These are phyloP conservation scores for Aspergillus calidoustus DNA, from an alignment of 2,329 filamentous ascomycete species.

Conservation along the genomic window DNA sequence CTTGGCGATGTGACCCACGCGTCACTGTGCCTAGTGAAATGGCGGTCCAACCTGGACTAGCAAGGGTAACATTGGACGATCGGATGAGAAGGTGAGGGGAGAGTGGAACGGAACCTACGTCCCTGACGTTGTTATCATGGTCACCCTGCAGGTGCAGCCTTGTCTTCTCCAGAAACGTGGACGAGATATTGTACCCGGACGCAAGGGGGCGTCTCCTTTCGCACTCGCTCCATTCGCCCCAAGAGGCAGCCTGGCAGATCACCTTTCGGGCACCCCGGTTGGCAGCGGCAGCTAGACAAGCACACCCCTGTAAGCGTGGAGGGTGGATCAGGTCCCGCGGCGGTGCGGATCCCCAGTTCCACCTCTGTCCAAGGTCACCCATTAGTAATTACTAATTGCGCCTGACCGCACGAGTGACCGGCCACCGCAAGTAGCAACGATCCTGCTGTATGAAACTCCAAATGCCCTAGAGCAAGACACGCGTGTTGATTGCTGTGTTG, in stretches of 20 bases:
- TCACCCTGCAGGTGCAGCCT: constrained; percentile 18
- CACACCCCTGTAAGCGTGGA: neutral
- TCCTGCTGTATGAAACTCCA: neutral
- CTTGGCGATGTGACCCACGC: neutral
- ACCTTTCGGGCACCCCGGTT: constrained; percentile 17
- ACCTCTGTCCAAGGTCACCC: neutral
- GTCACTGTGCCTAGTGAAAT: neutral
- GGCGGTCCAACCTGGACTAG: constrained; percentile 8
- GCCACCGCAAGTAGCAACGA: neutral
- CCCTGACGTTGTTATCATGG: constrained; percentile 9
- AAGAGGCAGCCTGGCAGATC: constrained; percentile 3
- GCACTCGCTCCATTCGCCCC: neutral
- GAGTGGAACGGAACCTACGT: neutral
- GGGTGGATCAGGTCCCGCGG: neutral
- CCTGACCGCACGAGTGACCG: neutral
- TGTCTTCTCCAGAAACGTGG: constrained; percentile 19
- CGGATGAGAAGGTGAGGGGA: neutral
- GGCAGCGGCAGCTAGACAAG: neutral
- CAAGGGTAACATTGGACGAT: neutral
- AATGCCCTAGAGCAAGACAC: neutral
- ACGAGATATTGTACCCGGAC: constrained; percentile 6
- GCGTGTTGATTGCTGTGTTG: neutral
- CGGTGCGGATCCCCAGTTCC: neutral
- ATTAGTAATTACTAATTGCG: neutral
- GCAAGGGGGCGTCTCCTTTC: constrained; percentile 13